phyloP scores from a whole-genome alignment of 73 alveolate species.

The Symbiodinium natans region DNA sequence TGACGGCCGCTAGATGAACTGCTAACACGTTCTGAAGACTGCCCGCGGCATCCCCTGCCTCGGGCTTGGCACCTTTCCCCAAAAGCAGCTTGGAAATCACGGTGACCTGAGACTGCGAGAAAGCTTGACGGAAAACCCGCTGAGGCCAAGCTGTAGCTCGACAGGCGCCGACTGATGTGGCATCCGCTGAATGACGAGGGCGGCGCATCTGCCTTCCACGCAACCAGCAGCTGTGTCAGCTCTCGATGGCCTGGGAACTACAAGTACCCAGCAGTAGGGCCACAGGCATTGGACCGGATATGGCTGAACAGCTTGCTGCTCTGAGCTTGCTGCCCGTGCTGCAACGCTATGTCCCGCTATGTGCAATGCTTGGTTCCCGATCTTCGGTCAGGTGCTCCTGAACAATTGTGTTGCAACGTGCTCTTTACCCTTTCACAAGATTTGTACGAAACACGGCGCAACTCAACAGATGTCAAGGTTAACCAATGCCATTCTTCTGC shows the following conservation, averaged over 20 bases:
- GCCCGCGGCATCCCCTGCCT: too few species aligned
- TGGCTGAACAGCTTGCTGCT: too few species aligned
- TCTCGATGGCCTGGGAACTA: slow-evolving; percentile 63
- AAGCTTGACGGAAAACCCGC: background rate
- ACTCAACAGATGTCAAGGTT: too few species aligned
- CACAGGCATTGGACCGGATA: background rate
- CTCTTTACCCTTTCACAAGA: too few species aligned
- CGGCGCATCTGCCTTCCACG: slow-evolving; percentile 69
- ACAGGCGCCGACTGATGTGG: too few species aligned
- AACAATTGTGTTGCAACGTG: too few species aligned
- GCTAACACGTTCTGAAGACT: background rate
- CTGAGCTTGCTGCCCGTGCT: too few species aligned
- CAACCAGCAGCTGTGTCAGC: slow-evolving; percentile 34
- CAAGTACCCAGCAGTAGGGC: background rate
- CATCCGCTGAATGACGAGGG: too few species aligned
- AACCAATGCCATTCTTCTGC: too few species aligned
- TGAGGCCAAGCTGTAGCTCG: too few species aligned
- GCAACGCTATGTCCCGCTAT: slow-evolving; percentile 47
- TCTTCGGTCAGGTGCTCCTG: slow-evolving; percentile 65
- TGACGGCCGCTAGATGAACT: background rate
- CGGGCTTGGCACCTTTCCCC: slow-evolving; percentile 48
- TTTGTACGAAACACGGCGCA: too few species aligned
- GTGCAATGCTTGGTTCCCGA: slow-evolving; percentile 67
- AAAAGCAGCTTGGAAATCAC: slow-evolving; percentile 51
- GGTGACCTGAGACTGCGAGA: slow-evolving; percentile 25